phyloP scores from a whole-genome alignment of 2,329 filamentous ascomycete genomes.

The Dothideomycetes sp. region DNA sequence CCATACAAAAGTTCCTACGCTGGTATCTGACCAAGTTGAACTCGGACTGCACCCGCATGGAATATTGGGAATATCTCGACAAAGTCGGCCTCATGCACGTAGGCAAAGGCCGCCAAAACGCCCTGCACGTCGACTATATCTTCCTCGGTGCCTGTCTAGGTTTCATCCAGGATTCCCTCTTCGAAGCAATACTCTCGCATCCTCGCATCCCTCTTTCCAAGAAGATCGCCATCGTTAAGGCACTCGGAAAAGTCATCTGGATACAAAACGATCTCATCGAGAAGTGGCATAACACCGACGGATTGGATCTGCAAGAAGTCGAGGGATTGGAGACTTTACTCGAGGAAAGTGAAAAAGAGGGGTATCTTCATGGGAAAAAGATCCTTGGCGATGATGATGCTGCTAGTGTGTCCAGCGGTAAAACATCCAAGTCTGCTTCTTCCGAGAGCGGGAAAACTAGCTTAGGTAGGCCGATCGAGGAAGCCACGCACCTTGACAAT shows the following conservation, averaged over 20 bases:
- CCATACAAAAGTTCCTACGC: conserved; percentile 46
- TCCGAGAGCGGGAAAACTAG: conserved; percentile 10
- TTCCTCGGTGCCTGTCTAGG: conserved; percentile 65
- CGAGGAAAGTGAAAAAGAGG: conserved; percentile 1
- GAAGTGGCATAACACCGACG: conserved; percentile 54
- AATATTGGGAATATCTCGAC: conserved; percentile 77
- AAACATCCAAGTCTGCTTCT: neutral
- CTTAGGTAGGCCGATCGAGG: conserved; percentile 12
- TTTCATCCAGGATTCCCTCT: conserved; percentile 69
- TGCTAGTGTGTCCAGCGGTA: neutral
- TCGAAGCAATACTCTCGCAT: conserved; percentile 64
- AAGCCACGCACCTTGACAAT: conserved; percentile 5
- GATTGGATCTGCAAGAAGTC: conserved; percentile 5
- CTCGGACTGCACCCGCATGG: conserved; percentile 63
- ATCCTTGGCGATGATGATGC: conserved; percentile 3
- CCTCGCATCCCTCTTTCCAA: conserved; percentile 55
- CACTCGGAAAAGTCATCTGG: conserved; percentile 74
- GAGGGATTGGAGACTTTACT: neutral
- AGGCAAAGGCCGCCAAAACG: conserved; percentile 61
- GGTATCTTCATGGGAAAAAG: conserved; percentile 8
- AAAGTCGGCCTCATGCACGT: conserved; percentile 80
- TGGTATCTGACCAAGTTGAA: conserved; percentile 68
- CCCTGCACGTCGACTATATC: conserved; percentile 70
- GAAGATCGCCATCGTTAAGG: conserved; percentile 67
- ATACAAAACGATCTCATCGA: conserved; percentile 81